Evolutionary conservation across 345 rosid genomes (phyloP).

Genomic region (Sonneratia caseolaris): DNA sequence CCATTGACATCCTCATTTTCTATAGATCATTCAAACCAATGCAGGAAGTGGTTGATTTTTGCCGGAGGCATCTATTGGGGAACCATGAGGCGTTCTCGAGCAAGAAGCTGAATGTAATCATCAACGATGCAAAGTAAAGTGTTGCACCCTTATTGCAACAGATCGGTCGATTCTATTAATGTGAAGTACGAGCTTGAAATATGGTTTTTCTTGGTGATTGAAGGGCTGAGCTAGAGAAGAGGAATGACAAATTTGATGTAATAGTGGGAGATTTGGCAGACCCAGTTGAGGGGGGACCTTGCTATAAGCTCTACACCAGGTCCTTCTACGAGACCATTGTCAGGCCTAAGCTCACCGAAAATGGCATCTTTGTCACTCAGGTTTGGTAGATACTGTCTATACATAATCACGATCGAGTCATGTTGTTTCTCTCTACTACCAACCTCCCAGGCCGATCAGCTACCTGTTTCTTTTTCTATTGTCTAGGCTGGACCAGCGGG

Average conservation of each 20-base stretch:
- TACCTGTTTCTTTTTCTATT: conserved; percentile 12
- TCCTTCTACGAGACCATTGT: conserved; percentile 62
- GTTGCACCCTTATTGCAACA: not conserved
- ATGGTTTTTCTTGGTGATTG: conserved; percentile 1
- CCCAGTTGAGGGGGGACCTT: conserved; percentile 93
- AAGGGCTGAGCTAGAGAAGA: conserved; percentile 69
- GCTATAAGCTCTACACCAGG: conserved; percentile 90
- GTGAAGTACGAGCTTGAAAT: too few species aligned
- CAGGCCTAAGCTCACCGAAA: conserved; percentile 62
- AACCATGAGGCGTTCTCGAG: conserved; percentile 68
- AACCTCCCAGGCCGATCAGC: too few species aligned
- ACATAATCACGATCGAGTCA: too few species aligned
- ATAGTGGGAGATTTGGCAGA: conserved; percentile 92
- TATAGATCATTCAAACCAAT: too few species aligned
- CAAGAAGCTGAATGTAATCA: conserved; percentile 69
- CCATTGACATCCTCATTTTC: too few species aligned
- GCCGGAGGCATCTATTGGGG: conserved; percentile 28
- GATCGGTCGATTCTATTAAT: not conserved
- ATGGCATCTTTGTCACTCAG: conserved; percentile 43
- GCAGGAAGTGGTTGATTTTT: too few species aligned
- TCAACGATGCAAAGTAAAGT: conserved; percentile 79
- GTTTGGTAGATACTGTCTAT: too few species aligned
- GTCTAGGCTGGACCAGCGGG: conserved; percentile 94
- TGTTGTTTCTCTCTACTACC: too few species aligned
- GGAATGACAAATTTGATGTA: conserved; percentile 63